phyloP scores from a whole-genome alignment of 139 green algal species.

The Picochlorum costavermella region DNA sequence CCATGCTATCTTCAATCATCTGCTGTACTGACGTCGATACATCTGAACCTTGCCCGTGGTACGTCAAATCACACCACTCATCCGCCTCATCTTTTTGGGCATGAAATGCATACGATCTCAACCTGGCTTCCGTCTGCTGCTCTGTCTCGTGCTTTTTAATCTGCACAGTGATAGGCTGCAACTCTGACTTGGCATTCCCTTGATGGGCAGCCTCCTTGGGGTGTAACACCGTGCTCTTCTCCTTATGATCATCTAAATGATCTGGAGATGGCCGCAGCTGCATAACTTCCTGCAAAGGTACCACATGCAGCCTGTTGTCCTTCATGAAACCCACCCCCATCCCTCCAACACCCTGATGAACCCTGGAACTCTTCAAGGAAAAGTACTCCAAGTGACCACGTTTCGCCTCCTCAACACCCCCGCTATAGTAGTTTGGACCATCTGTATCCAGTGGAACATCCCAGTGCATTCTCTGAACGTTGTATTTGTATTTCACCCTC shows the following conservation, averaged over 20 bases:
- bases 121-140: constrained; percentile 58
- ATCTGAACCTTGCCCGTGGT: constrained; percentile 4
- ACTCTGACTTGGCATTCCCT: constrained; percentile 5
- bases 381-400: constrained; percentile 21
- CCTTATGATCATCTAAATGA: constrained; percentile 47
- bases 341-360: constrained; percentile 28
- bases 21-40: background rate
- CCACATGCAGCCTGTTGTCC: constrained; percentile 58
- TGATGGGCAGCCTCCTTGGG: background rate
- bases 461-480: constrained; percentile 31
- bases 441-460: constrained; percentile 48
- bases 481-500: constrained; percentile 53
- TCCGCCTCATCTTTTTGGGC: constrained; percentile 39
- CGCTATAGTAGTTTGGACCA: constrained; percentile 47
- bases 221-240: constrained; percentile 6
- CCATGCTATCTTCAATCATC: background rate
- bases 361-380: constrained; percentile 39
- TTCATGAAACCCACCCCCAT: constrained; percentile 54
- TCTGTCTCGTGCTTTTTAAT: constrained; percentile 77
- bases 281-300: constrained; percentile 64
- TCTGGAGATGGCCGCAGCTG: constrained; percentile 68
- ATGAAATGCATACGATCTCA: constrained; percentile 57
- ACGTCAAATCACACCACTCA: constrained; percentile 27
- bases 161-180: constrained; percentile 39
- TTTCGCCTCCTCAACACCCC: constrained; percentile 25